Conservation (phyloP, 2,329 filamentous ascomycete species). For the Elsinoe necatrix region DNA sequence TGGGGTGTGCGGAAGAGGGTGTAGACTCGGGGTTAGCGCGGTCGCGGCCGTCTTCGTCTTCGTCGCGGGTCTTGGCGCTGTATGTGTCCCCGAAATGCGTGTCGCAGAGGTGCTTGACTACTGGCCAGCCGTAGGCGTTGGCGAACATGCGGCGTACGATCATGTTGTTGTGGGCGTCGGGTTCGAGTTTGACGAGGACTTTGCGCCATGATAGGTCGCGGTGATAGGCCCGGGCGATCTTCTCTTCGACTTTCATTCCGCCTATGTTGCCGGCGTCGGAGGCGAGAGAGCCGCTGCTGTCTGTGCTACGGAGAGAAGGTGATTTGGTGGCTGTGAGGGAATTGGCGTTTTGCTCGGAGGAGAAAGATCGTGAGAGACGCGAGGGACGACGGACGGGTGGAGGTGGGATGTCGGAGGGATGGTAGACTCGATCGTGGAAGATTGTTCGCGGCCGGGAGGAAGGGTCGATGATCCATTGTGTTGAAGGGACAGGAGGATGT, state of each 20-base stretch:
- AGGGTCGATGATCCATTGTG: conserved; percentile 77
- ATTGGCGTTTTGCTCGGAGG: conserved; percentile 25
- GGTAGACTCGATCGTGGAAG: conserved; percentile 93
- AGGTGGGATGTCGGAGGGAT: conserved; percentile 83
- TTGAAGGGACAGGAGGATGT: conserved; percentile 75
- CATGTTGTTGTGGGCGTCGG: conserved; percentile 97
- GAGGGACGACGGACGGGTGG: conserved; percentile 49
- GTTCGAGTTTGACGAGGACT: conserved; percentile 87
- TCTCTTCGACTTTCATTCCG: conserved; percentile 88
- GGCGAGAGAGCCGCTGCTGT: conserved; percentile 34
- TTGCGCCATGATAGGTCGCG: conserved; percentile 89
- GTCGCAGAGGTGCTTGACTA: conserved; percentile 88
- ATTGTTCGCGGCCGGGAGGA: conserved; percentile 76
- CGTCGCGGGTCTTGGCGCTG: conserved; percentile 56
- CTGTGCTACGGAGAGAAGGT: conserved; percentile 42
- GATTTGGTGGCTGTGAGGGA: conserved; percentile 23
- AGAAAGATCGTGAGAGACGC: conserved; percentile 30
- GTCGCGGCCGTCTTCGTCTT: conserved; percentile 58
- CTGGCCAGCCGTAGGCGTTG: conserved; percentile 96
- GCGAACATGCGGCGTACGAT: conserved; percentile 93
- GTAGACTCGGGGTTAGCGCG: conserved; percentile 47
- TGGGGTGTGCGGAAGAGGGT: conserved; percentile 22
- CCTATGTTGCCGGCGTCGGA: conserved; percentile 52
- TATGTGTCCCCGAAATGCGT: conserved; percentile 81
- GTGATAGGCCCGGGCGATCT: conserved; percentile 94